Base-by-base conservation (phyloP, 1,139 yeast genomes). In the Saccharomyces hybrid region DNA sequence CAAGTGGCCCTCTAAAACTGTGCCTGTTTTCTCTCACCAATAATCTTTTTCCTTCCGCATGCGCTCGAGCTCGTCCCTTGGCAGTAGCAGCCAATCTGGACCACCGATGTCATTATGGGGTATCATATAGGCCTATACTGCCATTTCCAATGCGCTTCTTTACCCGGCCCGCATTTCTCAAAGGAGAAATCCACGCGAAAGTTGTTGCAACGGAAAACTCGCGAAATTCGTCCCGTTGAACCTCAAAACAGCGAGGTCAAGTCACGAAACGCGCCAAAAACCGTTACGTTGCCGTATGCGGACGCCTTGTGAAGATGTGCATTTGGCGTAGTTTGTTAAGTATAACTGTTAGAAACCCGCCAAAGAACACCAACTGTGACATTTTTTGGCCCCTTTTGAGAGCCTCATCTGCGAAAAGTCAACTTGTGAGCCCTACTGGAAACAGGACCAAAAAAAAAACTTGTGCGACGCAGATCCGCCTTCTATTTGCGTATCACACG, bases 261-360 rank as follows among this genome's bases (percentile, higher is more conserved):
- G 44, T 38, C 44, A 38, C 44, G 44, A 38, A 38, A 38, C 44
- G 24, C 44, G 44, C 44, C 21, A 38, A 38, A 38, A 38, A 38
- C 44, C 44, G 44, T 38, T 38, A 38, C 24, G 6, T 38, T 38
- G 16, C 44, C 44, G 44, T 24, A 38, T 38, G 44, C 12, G 44
- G 44, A 38, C 7, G 12, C 21, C 44, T 9, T 4, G 24, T 11
- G n/a, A 38, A 38, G 44, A 38, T 12, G 44, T 19, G 21, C 44
- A 38, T 38, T 38, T 38, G 44, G 44, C 44, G 44, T 38, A 38
- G 24, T 12, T 16, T 38, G 44, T 38, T 16, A 16, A 16, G 24
- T 38, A 38, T 38, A 38, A 38, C 44, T 38, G 44, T 16, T 38
- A 38, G 19, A 34, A 16, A 38, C 19, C 19, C 19, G n/a, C 11